Evolutionary conservation across 768 basidiomycete species (phyloP), one percentile per base, ranked within the genome.

Genomic region (Tylopilus vinaceipallidus): DNA sequence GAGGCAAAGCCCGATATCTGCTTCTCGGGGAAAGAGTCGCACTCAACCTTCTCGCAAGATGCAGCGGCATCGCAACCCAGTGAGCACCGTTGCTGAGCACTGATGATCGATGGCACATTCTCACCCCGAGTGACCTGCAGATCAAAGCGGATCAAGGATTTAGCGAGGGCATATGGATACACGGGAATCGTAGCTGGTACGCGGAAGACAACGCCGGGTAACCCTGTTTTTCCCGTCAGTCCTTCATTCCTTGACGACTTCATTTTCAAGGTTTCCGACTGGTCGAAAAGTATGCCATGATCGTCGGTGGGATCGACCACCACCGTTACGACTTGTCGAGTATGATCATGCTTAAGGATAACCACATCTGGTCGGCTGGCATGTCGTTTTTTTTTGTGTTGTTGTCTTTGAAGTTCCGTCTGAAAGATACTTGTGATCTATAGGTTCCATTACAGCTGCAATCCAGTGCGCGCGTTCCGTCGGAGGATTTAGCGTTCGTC

Each of bases 301-400:
- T 98, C 38, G 91, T 98, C 13, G 97, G 97, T 16, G 97, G 97
- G 6, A 88, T 98, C 59, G 95, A 99, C 65, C 74, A 91, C 9
- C 97, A 99, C 73, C 82, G 97, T 20, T 87, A 97, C 58, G 95
- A 98, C 68, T 77, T 98, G n/a, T 94, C 91, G 24, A 91, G 89
- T 65, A 98, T 99, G 97, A 95, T 99, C 63, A 99, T 99, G 97
- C 82, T 99, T 61, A 98, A 98, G 71, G 97, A 99, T 61, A 99
- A 99, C 66, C 97, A 99, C 65, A 91, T 98, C 64, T 98, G 94
- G 95, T 95, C 94, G 3, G 89, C 86, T 36, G 94, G 94, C 86
- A 62, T 53, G 76, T 55, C 24, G 32, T 34, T 22, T 30, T 40
- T 17, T 11, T 6, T 19, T 36, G 26, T 23, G 27, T 4, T 49